A percentile compares a stretch with the other conserved stretches of the same genome.
Evolutionary conservation across 2,329 filamentous ascomycete species (phyloP).

Genomic region (Aspergillus pseudoviridinutans): DNA sequence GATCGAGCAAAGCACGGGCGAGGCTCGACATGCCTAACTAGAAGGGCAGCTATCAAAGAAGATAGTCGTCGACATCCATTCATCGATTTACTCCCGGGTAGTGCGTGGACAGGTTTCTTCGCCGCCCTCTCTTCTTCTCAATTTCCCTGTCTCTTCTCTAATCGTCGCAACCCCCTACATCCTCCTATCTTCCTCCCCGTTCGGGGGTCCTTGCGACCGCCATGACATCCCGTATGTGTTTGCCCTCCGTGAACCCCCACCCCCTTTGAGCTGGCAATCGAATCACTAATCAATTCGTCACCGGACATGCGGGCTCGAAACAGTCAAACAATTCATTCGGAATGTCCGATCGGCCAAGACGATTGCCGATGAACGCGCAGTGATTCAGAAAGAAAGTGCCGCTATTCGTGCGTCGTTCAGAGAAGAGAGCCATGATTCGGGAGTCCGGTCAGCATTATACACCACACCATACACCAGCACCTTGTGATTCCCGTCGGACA

Average conservation of each 20-base stretch:
- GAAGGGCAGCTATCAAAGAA: neutral
- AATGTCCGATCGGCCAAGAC: slow-evolving; percentile 98
- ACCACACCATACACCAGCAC: slow-evolving; percentile 4
- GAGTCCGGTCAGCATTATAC: slow-evolving; percentile 65
- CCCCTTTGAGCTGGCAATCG: slow-evolving; percentile 20
- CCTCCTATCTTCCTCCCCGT: slow-evolving; percentile 23
- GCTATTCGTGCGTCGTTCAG: slow-evolving; percentile 96
- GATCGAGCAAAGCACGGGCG: slow-evolving; percentile 13
- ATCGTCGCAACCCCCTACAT: slow-evolving; percentile 12
- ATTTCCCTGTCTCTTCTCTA: slow-evolving; percentile 4
- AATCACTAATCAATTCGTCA: slow-evolving; percentile 14
- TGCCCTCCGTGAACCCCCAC: slow-evolving; percentile 9
- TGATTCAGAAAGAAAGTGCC: slow-evolving; percentile 98
- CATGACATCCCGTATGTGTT: slow-evolving; percentile 56
- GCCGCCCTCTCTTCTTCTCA: slow-evolving; percentile 13
- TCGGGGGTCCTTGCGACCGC: slow-evolving; percentile 49
- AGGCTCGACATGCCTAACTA: slow-evolving; percentile 10
- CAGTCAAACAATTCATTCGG: slow-evolving; percentile 99
- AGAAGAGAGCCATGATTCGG: slow-evolving; percentile 91
- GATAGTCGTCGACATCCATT: neutral
- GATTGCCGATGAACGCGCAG: slow-evolving; percentile 95
- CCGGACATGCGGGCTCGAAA: slow-evolving; percentile 10
- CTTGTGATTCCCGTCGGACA: slow-evolving; percentile 1
- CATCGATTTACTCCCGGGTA: neutral
- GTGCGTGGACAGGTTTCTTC: slow-evolving; percentile 19